Percentiles rank a stretch among this genome's conserved stretches.
These are phyloP conservation scores for Colletotrichum costaricense DNA, from an alignment of 2,329 filamentous ascomycete genomes.

Conservation along the genomic window DNA sequence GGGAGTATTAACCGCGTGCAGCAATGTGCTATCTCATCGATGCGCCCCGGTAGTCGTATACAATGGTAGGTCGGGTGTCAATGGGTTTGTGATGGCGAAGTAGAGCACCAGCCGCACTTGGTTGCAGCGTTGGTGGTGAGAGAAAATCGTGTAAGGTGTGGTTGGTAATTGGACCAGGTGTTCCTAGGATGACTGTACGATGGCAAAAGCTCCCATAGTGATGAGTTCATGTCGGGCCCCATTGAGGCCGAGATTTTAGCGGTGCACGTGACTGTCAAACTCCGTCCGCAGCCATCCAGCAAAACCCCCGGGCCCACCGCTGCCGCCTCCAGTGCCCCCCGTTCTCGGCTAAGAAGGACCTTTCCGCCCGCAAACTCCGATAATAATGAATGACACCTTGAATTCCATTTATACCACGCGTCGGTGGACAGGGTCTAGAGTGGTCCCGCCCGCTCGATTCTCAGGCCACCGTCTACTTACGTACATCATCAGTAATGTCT, in stretches of 20 bases:
- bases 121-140: background rate
- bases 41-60: constrained; percentile 5
- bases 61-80: background rate
- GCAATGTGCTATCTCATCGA: constrained; percentile 35
- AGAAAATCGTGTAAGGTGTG: constrained; percentile 9
- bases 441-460: background rate
- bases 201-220: constrained; percentile 34
- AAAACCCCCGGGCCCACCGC: background rate
- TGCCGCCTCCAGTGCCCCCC: background rate
- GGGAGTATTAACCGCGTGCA: constrained; percentile 21
- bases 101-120: constrained; percentile 6
- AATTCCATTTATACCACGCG: background rate
- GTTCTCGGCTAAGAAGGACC: constrained; percentile 8
- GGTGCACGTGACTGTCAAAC: constrained; percentile 27
- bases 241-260: constrained; percentile 25
- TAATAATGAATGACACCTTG: constrained; percentile 14
- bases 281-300: constrained; percentile 4
- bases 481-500: background rate
- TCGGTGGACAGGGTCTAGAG: background rate
- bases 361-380: constrained; percentile 31
- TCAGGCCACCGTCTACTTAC: background rate
- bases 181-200: constrained; percentile 25
- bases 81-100: background rate
- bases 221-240: constrained; percentile 29
- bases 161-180: constrained; percentile 21